A percentile compares a stretch with the other conserved stretches of the same genome.
phyloP scores from a whole-genome alignment of 2,329 filamentous ascomycete genomes.

The Alternaria metachromatica region DNA sequence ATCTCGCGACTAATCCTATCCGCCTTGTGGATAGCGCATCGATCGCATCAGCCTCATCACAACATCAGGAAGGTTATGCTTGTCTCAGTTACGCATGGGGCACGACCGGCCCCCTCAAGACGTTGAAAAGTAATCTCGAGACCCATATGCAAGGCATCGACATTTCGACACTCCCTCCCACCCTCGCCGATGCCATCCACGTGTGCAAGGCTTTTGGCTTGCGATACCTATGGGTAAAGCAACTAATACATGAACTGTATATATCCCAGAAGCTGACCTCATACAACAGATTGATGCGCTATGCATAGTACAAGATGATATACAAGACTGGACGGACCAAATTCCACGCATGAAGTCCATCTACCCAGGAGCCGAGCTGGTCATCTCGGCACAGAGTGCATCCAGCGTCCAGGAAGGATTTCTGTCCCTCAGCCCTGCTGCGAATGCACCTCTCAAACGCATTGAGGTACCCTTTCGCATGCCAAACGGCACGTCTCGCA shows the following conservation, averaged over 20 bases:
- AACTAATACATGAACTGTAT: not conserved
- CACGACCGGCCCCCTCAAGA: not conserved
- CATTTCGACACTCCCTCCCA: not conserved
- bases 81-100: slow-evolving; percentile 7
- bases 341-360: not conserved
- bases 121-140: not conserved
- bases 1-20: not conserved
- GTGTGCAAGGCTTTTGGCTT: not conserved
- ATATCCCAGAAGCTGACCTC: not conserved
- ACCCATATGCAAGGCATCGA: not conserved
- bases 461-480: not conserved
- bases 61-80: not conserved
- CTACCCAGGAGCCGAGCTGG: not conserved
- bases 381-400: slow-evolving; percentile 1
- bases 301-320: slow-evolving; percentile 1
- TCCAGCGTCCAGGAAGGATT: not conserved
- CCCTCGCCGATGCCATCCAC: not conserved
- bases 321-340: not conserved
- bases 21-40: not conserved
- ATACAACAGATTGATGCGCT: not conserved
- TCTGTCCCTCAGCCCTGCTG: not conserved
- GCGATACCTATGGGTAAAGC: not conserved
- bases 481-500: not conserved
- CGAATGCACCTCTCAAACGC: not conserved
- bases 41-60: not conserved